Evolutionary conservation across 352 stramenopile genomes (phyloP), one percentile per base, ranked within the genome.

Genomic region (Blastocystis sp.): DNA sequence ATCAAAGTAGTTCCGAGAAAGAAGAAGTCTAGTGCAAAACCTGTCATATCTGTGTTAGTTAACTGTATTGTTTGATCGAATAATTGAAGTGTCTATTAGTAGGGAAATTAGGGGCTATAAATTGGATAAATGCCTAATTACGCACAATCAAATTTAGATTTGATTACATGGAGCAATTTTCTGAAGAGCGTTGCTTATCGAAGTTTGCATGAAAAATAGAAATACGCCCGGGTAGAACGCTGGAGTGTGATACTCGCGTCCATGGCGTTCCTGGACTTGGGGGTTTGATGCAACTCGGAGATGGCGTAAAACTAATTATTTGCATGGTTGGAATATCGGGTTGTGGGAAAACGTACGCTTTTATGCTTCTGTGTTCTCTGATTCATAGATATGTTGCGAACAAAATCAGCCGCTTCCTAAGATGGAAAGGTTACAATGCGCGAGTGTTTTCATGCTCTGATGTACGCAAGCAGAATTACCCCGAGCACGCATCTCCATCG

Each of bases 281-380:
- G 9, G 77, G 77, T 62, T 39, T 88, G 41, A 88, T 88, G 66
- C 66, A 76, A 63, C 29, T 88, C 23, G 77, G 66, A 47, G 77
- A 88, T 77, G 77, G 77, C 20, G 77, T 88, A 50, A 88, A 88
- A 34, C 45, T 88, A 4, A 61, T 64, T 26, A 88, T 88, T 76
- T 88, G 77, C n/a, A 88, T 88, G 77, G 62, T 76, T 59, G 77
- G 77, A 45, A 26, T 88, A 4, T 79, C 66, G 29, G 77, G 77
- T n/a, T 88, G 77, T 29, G 77, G 77, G 4, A 88, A 88, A 56
- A 88, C 77, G 66, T 88, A 75, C 7, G 26, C 0, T 66, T 15
- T 6, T 18, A 37, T 53, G 2, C n/a, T 23, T 7, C 23, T 43
- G 13, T 23, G 55, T 68, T 11, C 15, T 29, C 39, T 56, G 1